Conservation (phyloP, 1,284 basidiomycete species). For the Malassezia japonica region DNA sequence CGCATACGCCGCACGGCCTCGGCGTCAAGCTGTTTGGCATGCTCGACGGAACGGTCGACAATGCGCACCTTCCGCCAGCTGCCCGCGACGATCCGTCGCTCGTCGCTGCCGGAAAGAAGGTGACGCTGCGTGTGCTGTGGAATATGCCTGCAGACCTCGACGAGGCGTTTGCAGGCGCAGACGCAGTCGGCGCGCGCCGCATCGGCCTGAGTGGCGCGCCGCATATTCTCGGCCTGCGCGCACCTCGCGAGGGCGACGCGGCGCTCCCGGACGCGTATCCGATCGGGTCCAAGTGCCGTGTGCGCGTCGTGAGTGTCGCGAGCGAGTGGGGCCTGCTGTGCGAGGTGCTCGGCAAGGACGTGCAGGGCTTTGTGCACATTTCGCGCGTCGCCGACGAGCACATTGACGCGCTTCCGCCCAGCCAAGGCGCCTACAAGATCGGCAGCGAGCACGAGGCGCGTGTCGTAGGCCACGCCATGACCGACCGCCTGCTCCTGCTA, state of each 20-base stretch:
- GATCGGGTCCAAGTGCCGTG: constrained; percentile 32
- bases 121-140: constrained; percentile 80
- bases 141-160: constrained; percentile 24
- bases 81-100: constrained; percentile 2
- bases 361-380: constrained; percentile 53
- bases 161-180: constrained; percentile 13
- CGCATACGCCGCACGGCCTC: constrained; percentile 66
- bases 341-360: constrained; percentile 22
- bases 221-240: constrained; percentile 28
- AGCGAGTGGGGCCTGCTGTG: constrained; percentile 41
- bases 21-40: constrained; percentile 85
- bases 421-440: constrained; percentile 43
- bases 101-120: constrained; percentile 43
- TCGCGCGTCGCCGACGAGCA: constrained; percentile 89
- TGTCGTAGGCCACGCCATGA: constrained; percentile 73
- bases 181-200: constrained; percentile 29
- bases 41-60: constrained; percentile 83
- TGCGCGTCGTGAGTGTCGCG: constrained; percentile 28
- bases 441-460: constrained; percentile 63
- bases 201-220: constrained; percentile 36
- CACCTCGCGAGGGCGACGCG: constrained; percentile 21
- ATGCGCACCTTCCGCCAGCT: constrained; percentile 60
- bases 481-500: constrained; percentile 81
- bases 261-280: constrained; percentile 30
- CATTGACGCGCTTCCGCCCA: constrained; percentile 60